phyloP scores from a whole-genome alignment of 768 basidiomycete genomes.

The Boletus speciosus region DNA sequence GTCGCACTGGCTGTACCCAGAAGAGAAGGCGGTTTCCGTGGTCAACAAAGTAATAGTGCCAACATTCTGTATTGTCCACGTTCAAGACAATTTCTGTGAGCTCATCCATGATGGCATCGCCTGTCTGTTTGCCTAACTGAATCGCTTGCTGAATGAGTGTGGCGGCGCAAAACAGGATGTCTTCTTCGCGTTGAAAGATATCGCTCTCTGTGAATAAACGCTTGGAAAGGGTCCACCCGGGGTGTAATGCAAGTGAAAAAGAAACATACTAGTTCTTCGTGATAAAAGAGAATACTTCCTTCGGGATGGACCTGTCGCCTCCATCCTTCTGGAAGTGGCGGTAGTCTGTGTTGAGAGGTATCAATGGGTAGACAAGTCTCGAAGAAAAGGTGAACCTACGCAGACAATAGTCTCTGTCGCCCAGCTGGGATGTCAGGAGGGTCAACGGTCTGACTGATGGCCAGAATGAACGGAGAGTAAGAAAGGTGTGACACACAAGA shows the following conservation, averaged over 20 bases:
- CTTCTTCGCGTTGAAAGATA: neutral
- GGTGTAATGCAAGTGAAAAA: neutral
- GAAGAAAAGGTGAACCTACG: neutral
- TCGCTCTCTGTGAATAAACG: conserved; percentile 15
- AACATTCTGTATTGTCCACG: neutral
- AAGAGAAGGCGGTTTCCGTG: conserved; percentile 16
- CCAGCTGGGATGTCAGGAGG: conserved; percentile 2
- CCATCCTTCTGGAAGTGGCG: conserved; percentile 1
- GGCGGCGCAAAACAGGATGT: conserved; percentile 2
- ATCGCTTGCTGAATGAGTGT: conserved; percentile 8
- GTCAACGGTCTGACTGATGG: neutral
- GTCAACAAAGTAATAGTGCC: conserved; percentile 20
- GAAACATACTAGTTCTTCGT: conserved; percentile 9
- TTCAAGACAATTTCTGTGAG: conserved; percentile 12
- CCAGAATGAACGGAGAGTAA: neutral
- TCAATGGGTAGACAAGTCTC: neutral
- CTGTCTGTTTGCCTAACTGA: neutral
- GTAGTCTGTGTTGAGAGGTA: neutral
- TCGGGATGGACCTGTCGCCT: conserved; percentile 13
- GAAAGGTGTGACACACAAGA: neutral
- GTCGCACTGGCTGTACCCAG: conserved; percentile 5
- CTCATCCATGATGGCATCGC: conserved; percentile 1
- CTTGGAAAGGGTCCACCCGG: conserved; percentile 1
- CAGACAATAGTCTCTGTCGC: conserved; percentile 2
- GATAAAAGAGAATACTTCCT: conserved; percentile 10